Base-by-base conservation (phyloP, 2,329 filamentous ascomycete species). In the Colletotrichum eremochloae region DNA sequence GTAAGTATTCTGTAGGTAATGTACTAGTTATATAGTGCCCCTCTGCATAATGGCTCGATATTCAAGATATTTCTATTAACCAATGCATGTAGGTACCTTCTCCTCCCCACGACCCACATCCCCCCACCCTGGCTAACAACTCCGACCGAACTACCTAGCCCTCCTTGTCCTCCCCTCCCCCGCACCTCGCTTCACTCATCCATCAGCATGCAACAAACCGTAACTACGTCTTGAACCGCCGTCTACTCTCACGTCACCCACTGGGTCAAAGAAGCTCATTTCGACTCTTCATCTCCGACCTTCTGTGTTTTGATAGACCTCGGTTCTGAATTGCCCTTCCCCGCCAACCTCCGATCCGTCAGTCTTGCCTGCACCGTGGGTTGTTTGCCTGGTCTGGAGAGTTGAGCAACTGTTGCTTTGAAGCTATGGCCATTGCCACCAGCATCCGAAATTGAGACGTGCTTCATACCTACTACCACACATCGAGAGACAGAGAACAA, bases 351-450 rank as follows among this genome's bases (percentile, higher is more conserved):
- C 31, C 29, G 2, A 9, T 14, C 44, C 18, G 18, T 48, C 24
- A 24, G 24, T 24, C 24, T 24, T 24, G 24, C 57, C 29, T 14
- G 36, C 14, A 29, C 40, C 11, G 46, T 14, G 44, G 18, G 4
- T n/a, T 48, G 20, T 7, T n/a, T 40, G 8, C n/a, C 20, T 63
- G n/a, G n/a, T 14, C 24, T 40, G 5, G 38, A 7, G 8, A 63
- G 33, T 36, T 18, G 5, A 52, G 24, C 24, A 53, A 42, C 24
- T n/a, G 9, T 42, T 40, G 60, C 1, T 14, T 55, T 14, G 29
- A 44, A 56, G 50, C 50, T 46, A 46, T 56, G 50, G 20, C 68
- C 65, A 46, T 48, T 65, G 48, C 40, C 60, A 55, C 15, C 38
- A 5, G 24, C 60, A 64, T n/a, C 55, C 31, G 68, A 55, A 56